phyloP scores from a whole-genome alignment of 805 yeast genomes.

The Phaffomyces thermotolerans region DNA sequence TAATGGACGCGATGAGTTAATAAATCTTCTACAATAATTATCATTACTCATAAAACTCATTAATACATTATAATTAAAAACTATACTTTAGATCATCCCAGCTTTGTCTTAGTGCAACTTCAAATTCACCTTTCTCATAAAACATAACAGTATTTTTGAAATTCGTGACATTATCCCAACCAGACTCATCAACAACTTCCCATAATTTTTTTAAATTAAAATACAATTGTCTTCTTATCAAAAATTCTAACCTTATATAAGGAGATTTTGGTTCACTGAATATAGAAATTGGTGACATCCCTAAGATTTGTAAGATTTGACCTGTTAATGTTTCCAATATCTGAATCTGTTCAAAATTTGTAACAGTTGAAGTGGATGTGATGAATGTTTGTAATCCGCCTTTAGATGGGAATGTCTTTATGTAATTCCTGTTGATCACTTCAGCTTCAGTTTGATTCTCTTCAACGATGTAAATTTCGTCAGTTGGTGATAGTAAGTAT shows the following conservation, averaged over 20 bases:
- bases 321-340: conserved; percentile 3
- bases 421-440: neutral
- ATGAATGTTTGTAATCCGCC: conserved; percentile 2
- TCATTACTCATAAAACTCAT: too few relatives aligned
- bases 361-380: neutral
- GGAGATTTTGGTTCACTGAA: conserved; percentile 7
- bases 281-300: neutral
- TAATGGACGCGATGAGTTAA: too few relatives aligned
- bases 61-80: too few relatives aligned
- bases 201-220: neutral
- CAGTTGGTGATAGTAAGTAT: neutral
- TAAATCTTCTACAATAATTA: too few relatives aligned
- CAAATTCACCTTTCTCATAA: neutral
- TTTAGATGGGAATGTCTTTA: neutral
- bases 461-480: neutral
- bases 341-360: conserved; percentile 1
- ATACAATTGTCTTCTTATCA: conserved; percentile 7
- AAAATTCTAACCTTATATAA: conserved; percentile 7
- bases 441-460: neutral
- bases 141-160: neutral
- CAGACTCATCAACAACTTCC: too few relatives aligned
- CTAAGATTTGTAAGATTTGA: conserved; percentile 4
- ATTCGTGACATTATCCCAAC: neutral
- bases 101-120: neutral
- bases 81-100: neutral